These are phyloP conservation scores for Boletus subparvulus DNA, from an alignment of 768 basidiomycete species.

Conservation along the genomic window DNA sequence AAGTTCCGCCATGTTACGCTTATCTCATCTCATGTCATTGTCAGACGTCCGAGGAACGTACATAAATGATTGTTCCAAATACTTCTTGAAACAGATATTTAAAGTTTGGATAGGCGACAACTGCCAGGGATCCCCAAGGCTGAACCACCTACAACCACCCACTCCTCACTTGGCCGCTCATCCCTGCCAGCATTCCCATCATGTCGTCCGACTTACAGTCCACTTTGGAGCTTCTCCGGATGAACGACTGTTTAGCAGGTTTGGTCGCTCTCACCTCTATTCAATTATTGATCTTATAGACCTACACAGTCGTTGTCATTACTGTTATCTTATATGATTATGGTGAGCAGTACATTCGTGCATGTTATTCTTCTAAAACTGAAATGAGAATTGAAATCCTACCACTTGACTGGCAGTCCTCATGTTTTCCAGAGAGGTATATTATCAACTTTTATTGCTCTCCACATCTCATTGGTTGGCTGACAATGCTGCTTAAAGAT, in stretches of 20 bases:
- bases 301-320: background rate
- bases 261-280: background rate
- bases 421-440: background rate
- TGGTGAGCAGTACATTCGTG: background rate
- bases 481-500: too few species aligned
- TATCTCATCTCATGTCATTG: too few species aligned
- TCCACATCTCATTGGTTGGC: too few species aligned
- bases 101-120: too few species aligned
- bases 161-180: too few species aligned
- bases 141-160: too few species aligned
- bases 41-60: too few species aligned
- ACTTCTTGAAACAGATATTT: too few species aligned
- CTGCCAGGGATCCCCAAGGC: too few species aligned
- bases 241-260: background rate
- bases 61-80: too few species aligned
- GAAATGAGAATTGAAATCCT: background rate
- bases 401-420: background rate
- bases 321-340: slow-evolving; percentile 7
- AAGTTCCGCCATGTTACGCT: too few species aligned
- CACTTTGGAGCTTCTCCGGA: background rate
- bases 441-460: background rate
- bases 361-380: background rate
- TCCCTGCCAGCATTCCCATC: too few species aligned
- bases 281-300: background rate
- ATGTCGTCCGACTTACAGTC: background rate